Base-by-base conservation (phyloP, 2,329 filamentous ascomycete genomes). In the Remersonia thermophila region DNA sequence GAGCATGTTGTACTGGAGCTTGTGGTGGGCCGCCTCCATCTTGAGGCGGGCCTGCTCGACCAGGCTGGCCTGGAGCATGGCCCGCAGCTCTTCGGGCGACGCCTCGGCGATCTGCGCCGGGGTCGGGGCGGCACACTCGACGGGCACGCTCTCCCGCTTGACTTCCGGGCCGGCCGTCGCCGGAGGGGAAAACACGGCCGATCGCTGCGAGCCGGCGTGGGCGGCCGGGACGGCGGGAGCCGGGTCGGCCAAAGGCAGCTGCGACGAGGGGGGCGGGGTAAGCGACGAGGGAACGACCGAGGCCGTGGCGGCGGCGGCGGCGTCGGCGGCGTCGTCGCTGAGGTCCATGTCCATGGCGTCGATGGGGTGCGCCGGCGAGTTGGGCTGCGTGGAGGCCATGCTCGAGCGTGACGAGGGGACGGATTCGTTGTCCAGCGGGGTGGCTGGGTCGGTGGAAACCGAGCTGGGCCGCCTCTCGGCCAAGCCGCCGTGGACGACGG, bases 21-120 rank as follows among this genome's bases (percentile, higher is more conserved):
- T 93, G 62, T 91, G 81, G 55, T 95, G 87, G 23, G 87, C 83
- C 12, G 82, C 79, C 40, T 87, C 82, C 65, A 86, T 87, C 51
- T 91, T 83, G 33, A 78, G 59, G 48, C 65, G 69, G 31, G 67
- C 63, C 41, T 76, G 69, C 46, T 79, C 70, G 15, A 63, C 65
- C 29, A 77, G 57, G 43, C 64, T 67, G 3, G 58, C 57, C 40
- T 71, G 63, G 33, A 79, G 54, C 67, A 77, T 71, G 37, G 56
- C 57, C 11, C 70, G 66, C 23, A 80, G 63, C 47, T 77, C 67
- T 7, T 75, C 71, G 3, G 62, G 48, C 1, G 69, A 61, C 0
- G 71, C 72, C 31, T 67, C 63, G 16, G 63, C 56, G 15, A 80
- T 60, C 51, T 71, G 64, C 3, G 66, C 55, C 1, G 61, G 51